These are phyloP conservation scores for Phytophthora chlamydospora DNA, from an alignment of 352 stramenopile genomes.

Conservation along the genomic window DNA sequence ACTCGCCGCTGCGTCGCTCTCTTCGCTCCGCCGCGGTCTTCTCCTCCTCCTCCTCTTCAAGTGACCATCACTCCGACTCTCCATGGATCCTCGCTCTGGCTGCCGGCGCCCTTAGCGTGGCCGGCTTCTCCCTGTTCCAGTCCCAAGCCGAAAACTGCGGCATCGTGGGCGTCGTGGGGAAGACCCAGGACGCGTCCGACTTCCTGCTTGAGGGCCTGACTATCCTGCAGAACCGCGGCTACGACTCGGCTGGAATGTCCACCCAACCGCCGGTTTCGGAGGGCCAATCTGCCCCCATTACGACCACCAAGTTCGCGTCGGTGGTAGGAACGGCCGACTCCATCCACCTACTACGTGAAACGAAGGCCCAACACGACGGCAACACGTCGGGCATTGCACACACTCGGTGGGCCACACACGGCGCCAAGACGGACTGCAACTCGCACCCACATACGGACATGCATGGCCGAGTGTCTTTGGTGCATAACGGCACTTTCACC, in stretches of 20 bases:
- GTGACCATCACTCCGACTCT: slow-evolving; percentile 5
- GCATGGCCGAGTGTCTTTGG: slow-evolving; percentile 93
- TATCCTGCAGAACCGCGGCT: slow-evolving; percentile 95
- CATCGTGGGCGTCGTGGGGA: slow-evolving; percentile 81
- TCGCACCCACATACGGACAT: slow-evolving; percentile 97
- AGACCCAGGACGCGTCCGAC: slow-evolving; percentile 67
- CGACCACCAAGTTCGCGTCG: slow-evolving; percentile 96
- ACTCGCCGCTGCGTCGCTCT: slow-evolving; percentile 9
- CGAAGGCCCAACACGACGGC: slow-evolving; percentile 71
- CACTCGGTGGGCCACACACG: slow-evolving; percentile 99
- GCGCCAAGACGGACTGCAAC: slow-evolving; percentile 98
- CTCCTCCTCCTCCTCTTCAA: slow-evolving; percentile 3
- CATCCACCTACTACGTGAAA: slow-evolving; percentile 89
- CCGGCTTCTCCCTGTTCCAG: slow-evolving; percentile 4
- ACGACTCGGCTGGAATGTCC: slow-evolving; percentile 97
- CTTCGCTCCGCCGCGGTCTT: slow-evolving; percentile 10
- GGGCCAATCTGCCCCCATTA: slow-evolving; percentile 52
- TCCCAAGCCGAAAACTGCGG: slow-evolving; percentile 62
- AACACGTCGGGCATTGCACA: slow-evolving; percentile 98
- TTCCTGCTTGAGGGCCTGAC: slow-evolving; percentile 90
- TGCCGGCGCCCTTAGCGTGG: slow-evolving; percentile 20
- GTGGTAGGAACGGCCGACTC: slow-evolving; percentile 91
- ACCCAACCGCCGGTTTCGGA: slow-evolving; percentile 76
- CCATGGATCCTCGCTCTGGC: slow-evolving; percentile 29
- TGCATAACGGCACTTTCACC: slow-evolving; percentile 99